Evolutionary conservation across 2,329 filamentous ascomycete genomes (phyloP).

Genomic region (Epichloe sylvatica): DNA sequence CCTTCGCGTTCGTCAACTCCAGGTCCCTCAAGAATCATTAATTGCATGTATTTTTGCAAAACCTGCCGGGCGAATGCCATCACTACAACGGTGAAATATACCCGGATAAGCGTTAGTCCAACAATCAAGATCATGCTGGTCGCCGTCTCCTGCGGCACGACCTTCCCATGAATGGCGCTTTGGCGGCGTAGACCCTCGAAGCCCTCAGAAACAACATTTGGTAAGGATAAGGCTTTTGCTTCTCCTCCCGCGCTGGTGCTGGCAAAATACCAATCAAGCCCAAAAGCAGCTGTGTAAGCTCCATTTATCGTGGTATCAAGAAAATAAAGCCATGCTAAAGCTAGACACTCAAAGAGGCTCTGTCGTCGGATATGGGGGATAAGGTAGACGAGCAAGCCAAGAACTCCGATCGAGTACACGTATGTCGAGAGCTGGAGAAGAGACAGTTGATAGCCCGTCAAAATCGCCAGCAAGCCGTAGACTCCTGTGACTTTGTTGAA

Average conservation of each 20-base stretch:
- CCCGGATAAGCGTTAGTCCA: slow-evolving; percentile 56
- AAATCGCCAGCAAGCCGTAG: slow-evolving; percentile 76
- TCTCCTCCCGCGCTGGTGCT: slow-evolving; percentile 31
- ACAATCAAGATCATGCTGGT: slow-evolving; percentile 68
- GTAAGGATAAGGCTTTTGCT: slow-evolving; percentile 10
- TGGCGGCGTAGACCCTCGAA: slow-evolving; percentile 21
- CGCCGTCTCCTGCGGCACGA: slow-evolving; percentile 43
- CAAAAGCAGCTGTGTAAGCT: slow-evolving; percentile 70
- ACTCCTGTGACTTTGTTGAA: slow-evolving; percentile 89
- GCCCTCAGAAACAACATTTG: slow-evolving; percentile 18
- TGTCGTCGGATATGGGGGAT: slow-evolving; percentile 69
- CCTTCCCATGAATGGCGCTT: slow-evolving; percentile 20
- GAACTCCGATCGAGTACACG: slow-evolving; percentile 65
- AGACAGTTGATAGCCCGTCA: slow-evolving; percentile 76
- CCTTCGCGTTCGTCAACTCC: slow-evolving; percentile 37
- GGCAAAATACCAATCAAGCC: slow-evolving; percentile 71
- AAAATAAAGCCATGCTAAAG: slow-evolving; percentile 73
- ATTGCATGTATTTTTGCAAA: slow-evolving; percentile 48
- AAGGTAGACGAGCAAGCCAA: slow-evolving; percentile 54
- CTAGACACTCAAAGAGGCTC: slow-evolving; percentile 63
- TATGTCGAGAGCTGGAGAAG: slow-evolving; percentile 81
- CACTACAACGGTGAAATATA: slow-evolving; percentile 76
- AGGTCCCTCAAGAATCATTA: slow-evolving; percentile 34
- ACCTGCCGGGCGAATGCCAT: slow-evolving; percentile 70
- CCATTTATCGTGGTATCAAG: slow-evolving; percentile 72